A percentile compares a stretch with the other conserved stretches of the same genome.
Evolutionary conservation across 495 filamentous ascomycete genomes (phyloP).

Genomic region (Pseudevernia furfuracea): DNA sequence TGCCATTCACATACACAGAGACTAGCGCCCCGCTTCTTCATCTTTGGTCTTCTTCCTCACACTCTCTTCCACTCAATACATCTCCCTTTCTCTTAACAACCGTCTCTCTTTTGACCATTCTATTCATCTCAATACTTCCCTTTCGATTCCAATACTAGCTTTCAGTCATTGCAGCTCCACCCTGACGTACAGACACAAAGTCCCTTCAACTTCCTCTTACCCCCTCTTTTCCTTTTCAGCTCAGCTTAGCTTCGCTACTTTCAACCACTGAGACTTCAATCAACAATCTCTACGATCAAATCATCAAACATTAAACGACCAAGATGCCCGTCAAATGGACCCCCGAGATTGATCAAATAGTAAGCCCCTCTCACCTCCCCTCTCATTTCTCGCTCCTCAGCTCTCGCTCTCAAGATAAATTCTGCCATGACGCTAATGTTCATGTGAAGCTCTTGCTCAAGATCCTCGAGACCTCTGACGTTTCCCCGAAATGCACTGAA

Average conservation of each 20-base stretch:
- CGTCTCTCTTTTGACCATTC: not conserved
- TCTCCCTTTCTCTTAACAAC: not conserved
- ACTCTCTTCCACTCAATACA: not conserved
- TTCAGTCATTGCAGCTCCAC: not conserved
- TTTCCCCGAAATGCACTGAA: conserved; percentile 35
- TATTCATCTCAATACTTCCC: not conserved
- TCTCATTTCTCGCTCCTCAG: not conserved
- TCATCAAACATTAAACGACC: conserved; percentile 11
- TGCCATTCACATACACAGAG: not conserved
- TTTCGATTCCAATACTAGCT: not conserved
- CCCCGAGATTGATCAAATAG: conserved; percentile 36
- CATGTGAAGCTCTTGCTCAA: conserved; percentile 39
- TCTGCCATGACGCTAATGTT: not conserved
- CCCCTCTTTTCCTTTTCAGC: not conserved
- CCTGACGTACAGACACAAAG: not conserved
- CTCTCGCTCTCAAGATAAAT: not conserved
- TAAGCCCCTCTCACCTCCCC: conserved; percentile 19
- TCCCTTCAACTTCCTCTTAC: not conserved
- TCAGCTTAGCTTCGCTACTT: not conserved
- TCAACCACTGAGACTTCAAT: not conserved
- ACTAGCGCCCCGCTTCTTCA: too few relatives aligned
- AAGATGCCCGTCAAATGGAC: conserved; percentile 40
- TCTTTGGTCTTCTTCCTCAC: not conserved
- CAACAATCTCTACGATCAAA: not conserved
- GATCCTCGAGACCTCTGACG: conserved; percentile 39